Base-by-base conservation (phyloP, 2,329 filamentous ascomycete species). In the Neurospora sp. region DNA sequence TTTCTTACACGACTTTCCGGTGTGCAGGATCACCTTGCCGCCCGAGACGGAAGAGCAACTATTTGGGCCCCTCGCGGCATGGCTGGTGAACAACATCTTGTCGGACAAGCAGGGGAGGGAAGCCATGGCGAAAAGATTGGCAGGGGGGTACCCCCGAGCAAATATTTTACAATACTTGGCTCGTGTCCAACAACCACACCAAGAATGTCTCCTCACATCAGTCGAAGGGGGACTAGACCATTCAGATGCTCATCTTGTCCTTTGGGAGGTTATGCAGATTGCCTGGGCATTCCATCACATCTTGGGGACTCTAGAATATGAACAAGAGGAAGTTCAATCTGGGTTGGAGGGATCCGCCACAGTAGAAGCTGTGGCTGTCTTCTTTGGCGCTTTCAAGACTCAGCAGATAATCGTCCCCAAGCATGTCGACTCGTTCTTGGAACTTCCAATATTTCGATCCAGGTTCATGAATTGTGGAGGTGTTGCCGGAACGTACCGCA, bases 211-310 rank as follows among this genome's bases (percentile, higher is more conserved):
- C 3, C 8, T 66, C 23, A 4, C 15, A 7, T 28, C 33, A n/a
- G 17, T 17, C 8, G 67, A 62, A n/a, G 23, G 36, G 10, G 28
- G 62, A 15, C 5, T 0, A 42, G 67, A 13, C 36, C 67, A 70
- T 62, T 68, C 67, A 23, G 69, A 68, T n/a, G 69, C 58, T 2
- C 67, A 70, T 43, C 40, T 67, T 23, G 67, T 67, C 15, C 42
- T 68, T 38, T 70, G 67, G 69, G 69, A 70, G 42, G 33, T 70
- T 17, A 69, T 69, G 67, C 42, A 70, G 42, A 62, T 68, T 62
- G 17, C 68, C 28, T 71, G 67, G 67, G 38, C 38, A 23, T n/a
- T 28, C 17, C 28, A 5, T 36, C 33, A 13, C 62, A 38, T 42
- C 5, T 7, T 17, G n/a, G 36, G 33, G 19, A 42, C 19, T 10